Evolutionary conservation across 306 rosid genomes (phyloP).

Genomic region (Hippophae rhamnoides): DNA sequence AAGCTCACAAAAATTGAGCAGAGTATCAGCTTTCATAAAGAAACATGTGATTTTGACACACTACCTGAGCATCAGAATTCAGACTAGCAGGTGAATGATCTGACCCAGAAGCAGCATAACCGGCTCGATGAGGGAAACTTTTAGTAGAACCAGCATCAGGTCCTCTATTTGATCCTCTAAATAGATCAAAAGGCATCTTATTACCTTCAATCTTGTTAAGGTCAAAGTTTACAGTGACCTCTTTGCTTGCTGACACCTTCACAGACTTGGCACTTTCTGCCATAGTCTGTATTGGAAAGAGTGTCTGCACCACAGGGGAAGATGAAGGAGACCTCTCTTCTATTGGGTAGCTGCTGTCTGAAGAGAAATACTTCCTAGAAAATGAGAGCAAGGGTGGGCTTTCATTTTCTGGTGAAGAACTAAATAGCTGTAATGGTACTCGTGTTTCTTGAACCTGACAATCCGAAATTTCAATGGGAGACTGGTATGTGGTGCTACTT

Average conservation of each 20-base stretch:
- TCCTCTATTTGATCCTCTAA: slow-evolving; percentile 46
- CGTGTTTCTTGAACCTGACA: slow-evolving; percentile 49
- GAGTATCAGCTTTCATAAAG: not conserved
- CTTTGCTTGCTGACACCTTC: slow-evolving; percentile 29
- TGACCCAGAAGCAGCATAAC: slow-evolving; percentile 73
- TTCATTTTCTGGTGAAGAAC: slow-evolving; percentile 53
- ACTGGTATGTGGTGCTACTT: slow-evolving; percentile 77
- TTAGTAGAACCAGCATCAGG: slow-evolving; percentile 43
- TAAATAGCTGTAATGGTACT: slow-evolving; percentile 70
- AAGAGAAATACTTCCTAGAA: slow-evolving; percentile 62
- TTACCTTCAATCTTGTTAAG: slow-evolving; percentile 32
- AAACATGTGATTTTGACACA: slow-evolving; percentile 5
- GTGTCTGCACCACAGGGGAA: slow-evolving; percentile 54
- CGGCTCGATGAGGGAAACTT: slow-evolving; percentile 63
- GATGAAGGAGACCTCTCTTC: slow-evolving; percentile 76
- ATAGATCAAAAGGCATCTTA: slow-evolving; percentile 65
- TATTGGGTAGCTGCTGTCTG: slow-evolving; percentile 78
- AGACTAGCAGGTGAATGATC: slow-evolving; percentile 89
- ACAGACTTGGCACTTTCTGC: slow-evolving; percentile 33
- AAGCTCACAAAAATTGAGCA: slow-evolving; percentile 3
- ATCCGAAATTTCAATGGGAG: slow-evolving; percentile 69
- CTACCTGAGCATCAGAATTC: slow-evolving; percentile 79
- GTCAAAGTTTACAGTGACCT: slow-evolving; percentile 26
- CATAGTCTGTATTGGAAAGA: slow-evolving; percentile 51
- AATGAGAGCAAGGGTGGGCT: slow-evolving; percentile 42